Evolutionary conservation across 2,329 filamentous ascomycete species (phyloP).

Genomic region (Chaetomium sp.): DNA sequence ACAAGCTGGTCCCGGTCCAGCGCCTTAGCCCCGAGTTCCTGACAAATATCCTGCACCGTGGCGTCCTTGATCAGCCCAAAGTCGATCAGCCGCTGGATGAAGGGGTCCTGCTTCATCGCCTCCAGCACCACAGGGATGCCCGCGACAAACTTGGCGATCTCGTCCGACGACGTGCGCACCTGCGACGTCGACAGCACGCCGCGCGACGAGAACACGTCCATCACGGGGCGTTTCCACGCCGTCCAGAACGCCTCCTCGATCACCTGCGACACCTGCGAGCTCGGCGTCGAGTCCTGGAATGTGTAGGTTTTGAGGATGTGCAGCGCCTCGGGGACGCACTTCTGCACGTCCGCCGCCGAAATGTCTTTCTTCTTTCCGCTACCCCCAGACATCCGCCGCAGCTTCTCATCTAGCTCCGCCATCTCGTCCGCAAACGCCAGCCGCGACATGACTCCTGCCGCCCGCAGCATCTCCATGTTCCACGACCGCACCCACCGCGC

Average conservation of each 20-base stretch:
- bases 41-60: conserved; percentile 76
- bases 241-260: conserved; percentile 97
- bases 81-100: conserved; percentile 73
- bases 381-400: conserved; percentile 35
- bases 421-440: conserved; percentile 87
- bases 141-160: conserved; percentile 67
- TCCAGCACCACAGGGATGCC: conserved; percentile 82
- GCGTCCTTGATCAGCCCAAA: conserved; percentile 84
- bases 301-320: conserved; percentile 84
- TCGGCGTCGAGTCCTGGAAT: conserved; percentile 85
- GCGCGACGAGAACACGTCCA: conserved; percentile 82
- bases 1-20: conserved; percentile 70
- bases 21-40: conserved; percentile 75
- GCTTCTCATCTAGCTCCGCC: conserved; percentile 60
- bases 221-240: conserved; percentile 71
- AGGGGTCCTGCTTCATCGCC: conserved; percentile 63
- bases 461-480: conserved; percentile 90
- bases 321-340: conserved; percentile 68
- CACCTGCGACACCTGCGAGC: conserved; percentile 70
- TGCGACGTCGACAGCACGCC: conserved; percentile 80
- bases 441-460: conserved; percentile 82
- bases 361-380: conserved; percentile 42
- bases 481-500: conserved; percentile 90
- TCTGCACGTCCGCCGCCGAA: conserved; percentile 56
- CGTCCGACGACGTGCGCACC: conserved; percentile 68